Conservation (phyloP, 345 rosid genomes). For the Xanthoceras sorbifolium region DNA sequence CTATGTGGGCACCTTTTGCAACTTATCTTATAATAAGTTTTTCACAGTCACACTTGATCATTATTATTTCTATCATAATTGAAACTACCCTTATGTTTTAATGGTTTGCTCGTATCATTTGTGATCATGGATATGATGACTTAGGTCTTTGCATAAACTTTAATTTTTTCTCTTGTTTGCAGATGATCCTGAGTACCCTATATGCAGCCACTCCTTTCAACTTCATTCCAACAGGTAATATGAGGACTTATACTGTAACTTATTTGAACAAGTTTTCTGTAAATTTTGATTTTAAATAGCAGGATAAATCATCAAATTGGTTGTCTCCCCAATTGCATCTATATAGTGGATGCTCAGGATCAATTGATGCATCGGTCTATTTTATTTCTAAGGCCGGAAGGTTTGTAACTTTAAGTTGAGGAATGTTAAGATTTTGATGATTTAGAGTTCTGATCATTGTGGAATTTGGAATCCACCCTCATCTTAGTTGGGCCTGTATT, state of each 20-base stretch:
- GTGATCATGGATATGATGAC: background rate
- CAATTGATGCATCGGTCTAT: background rate
- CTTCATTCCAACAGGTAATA: conserved; percentile 64
- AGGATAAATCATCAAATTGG: background rate
- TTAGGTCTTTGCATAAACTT: background rate
- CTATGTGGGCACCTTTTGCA: background rate
- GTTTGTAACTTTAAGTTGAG: background rate
- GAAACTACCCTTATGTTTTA: background rate
- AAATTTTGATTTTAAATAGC: background rate
- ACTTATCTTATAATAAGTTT: background rate
- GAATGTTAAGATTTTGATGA: background rate
- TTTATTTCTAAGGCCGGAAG: background rate
- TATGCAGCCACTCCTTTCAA: conserved; percentile 67
- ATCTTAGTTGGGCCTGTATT: background rate
- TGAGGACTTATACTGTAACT: conserved; percentile 3
- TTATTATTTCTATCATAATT: background rate
- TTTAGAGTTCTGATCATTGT: background rate
- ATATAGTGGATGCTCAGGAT: background rate
- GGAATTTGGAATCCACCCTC: background rate
- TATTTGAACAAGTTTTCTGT: background rate
- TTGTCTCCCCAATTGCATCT: background rate
- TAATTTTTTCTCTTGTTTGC: conserved; percentile 24
- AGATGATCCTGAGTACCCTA: conserved; percentile 63
- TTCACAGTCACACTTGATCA: background rate
- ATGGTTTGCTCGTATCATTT: background rate